Percentiles rank a stretch among this genome's conserved stretches.
Conservation (phyloP, 768 basidiomycete genomes). For the Hypsizygus marmoreus region DNA sequence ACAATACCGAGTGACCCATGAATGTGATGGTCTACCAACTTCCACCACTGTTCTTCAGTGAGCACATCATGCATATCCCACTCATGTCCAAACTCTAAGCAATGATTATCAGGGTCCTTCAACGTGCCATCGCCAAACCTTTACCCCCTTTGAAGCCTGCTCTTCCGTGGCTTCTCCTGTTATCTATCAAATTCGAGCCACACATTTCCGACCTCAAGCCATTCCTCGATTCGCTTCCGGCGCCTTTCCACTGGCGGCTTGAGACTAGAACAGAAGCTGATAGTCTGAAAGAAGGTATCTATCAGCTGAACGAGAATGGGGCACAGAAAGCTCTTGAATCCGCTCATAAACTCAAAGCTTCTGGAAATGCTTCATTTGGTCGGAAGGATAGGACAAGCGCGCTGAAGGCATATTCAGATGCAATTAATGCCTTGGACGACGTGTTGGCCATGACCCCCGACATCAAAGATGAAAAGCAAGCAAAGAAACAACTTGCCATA, state of each 20-base stretch:
- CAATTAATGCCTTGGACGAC: conserved; percentile 25
- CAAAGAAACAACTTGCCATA: conserved; percentile 26
- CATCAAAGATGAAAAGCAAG: conserved; percentile 22
- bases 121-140: conserved; percentile 32
- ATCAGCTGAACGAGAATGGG: conserved; percentile 26
- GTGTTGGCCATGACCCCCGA: conserved; percentile 26
- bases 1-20: conserved; percentile 23
- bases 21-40: conserved; percentile 26
- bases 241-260: conserved; percentile 35
- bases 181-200: conserved; percentile 29
- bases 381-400: conserved; percentile 28
- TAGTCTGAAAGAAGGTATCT: conserved; percentile 28
- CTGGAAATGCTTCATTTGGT: conserved; percentile 25
- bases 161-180: conserved; percentile 29
- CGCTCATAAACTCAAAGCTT: conserved; percentile 27
- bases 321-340: conserved; percentile 19
- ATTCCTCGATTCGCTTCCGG: conserved; percentile 40
- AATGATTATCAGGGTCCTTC: conserved; percentile 21
- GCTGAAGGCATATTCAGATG: conserved; percentile 30
- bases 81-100: neutral
- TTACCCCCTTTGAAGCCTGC: conserved; percentile 27
- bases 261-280: conserved; percentile 34
- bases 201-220: conserved; percentile 28
- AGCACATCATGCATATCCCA: conserved; percentile 2
- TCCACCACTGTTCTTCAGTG: conserved; percentile 32